Conservation (phyloP, 345 rosid genomes). For the Brassica nigra region DNA sequence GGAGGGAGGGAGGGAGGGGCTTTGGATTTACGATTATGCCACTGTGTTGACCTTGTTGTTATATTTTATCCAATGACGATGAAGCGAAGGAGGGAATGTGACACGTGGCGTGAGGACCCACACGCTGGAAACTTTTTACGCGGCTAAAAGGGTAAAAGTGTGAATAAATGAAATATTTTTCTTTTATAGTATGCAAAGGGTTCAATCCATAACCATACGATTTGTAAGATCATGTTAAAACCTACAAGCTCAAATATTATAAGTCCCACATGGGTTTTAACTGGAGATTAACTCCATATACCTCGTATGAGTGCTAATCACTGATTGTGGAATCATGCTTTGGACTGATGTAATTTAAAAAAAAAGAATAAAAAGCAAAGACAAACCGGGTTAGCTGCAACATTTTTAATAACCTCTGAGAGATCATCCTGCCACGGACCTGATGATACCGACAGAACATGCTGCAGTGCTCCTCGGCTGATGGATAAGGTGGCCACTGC, state of each 20-base stretch:
- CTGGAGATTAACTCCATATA: too few relatives aligned
- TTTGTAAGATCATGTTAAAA: too few relatives aligned
- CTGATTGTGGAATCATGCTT: too few relatives aligned
- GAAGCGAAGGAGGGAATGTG: background rate
- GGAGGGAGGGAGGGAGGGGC: background rate
- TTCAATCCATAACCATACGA: too few relatives aligned
- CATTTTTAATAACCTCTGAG: slow-evolving; percentile 40
- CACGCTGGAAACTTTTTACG: slow-evolving; percentile 25
- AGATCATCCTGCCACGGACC: slow-evolving; percentile 56
- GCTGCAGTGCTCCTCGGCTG: slow-evolving; percentile 35
- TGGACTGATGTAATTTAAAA: too few relatives aligned
- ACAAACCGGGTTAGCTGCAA: slow-evolving; percentile 54
- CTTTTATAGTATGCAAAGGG: background rate
- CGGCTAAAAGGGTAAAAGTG: slow-evolving; percentile 6
- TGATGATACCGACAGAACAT: slow-evolving; percentile 43
- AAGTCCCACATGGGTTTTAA: too few relatives aligned
- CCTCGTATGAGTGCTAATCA: too few relatives aligned
- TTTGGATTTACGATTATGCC: slow-evolving; percentile 31
- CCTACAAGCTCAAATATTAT: too few relatives aligned
- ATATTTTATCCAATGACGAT: slow-evolving; percentile 19
- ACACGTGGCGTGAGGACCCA: slow-evolving; percentile 38
- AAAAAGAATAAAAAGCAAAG: slow-evolving; percentile 10
- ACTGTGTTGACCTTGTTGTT: slow-evolving; percentile 34
- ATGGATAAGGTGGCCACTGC: slow-evolving; percentile 57
- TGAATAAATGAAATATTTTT: background rate